These are phyloP conservation scores for Conticribra guillardii DNA, from an alignment of 108 stramenopile species.

Conservation along the genomic window DNA sequence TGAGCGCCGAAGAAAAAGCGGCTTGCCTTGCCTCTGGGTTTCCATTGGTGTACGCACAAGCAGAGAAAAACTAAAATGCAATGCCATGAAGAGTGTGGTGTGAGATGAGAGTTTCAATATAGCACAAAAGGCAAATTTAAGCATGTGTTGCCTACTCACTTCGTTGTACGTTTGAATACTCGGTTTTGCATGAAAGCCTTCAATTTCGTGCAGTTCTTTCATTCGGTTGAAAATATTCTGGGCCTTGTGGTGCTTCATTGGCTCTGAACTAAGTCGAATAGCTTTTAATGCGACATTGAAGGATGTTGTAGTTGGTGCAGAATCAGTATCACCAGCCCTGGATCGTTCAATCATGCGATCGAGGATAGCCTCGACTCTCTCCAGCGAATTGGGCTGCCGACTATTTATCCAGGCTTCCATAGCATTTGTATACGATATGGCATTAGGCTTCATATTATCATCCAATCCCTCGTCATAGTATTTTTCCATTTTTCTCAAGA, in stretches of 20 bases:
- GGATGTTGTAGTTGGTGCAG: constrained; percentile 36
- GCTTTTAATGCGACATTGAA: constrained; percentile 48
- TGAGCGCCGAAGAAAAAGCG: constrained; percentile 34
- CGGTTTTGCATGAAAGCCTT: constrained; percentile 24
- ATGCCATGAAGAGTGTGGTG: neutral
- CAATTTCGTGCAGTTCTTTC: constrained; percentile 42
- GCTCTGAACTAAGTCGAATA: constrained; percentile 33
- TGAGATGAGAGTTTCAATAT: neutral
- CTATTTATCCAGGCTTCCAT: constrained; percentile 67
- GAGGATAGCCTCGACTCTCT: constrained; percentile 42
- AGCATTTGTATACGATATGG: constrained; percentile 57
- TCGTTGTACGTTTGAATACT: constrained; percentile 49
- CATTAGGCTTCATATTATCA: constrained; percentile 60
- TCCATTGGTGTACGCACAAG: constrained; percentile 33
- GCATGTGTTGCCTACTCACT: constrained; percentile 23
- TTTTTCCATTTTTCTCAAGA: constrained; percentile 61
- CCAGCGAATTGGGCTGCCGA: constrained; percentile 33
- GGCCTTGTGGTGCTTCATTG: constrained; percentile 38
- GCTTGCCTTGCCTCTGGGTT: constrained; percentile 10
- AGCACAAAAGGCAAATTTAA: neutral
- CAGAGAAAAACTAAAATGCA: constrained; percentile 30
- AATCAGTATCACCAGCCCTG: constrained; percentile 33
- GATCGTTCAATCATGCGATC: constrained; percentile 44
- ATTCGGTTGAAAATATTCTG: constrained; percentile 59
- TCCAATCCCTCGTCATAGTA: constrained; percentile 29